Percentiles rank a stretch among this genome's conserved stretches.
These are phyloP conservation scores for Epichloe elymi DNA, from an alignment of 2,329 filamentous ascomycete species.

Conservation along the genomic window DNA sequence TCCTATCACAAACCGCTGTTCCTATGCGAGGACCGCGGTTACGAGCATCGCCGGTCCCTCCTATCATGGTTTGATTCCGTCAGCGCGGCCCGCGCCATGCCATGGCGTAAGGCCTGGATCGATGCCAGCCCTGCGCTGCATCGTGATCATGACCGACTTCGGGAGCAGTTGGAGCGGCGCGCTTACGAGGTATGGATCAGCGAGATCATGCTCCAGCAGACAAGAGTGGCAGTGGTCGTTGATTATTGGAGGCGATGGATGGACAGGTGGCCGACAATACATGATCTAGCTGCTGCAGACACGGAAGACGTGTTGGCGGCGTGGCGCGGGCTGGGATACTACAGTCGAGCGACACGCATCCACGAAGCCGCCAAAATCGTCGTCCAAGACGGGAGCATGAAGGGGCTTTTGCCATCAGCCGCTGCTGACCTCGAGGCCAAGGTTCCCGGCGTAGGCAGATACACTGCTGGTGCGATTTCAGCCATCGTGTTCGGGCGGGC, in stretches of 20 bases:
- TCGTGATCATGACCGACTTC: constrained; percentile 21
- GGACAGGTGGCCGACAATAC: constrained; percentile 44
- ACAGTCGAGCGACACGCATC: constrained; percentile 48
- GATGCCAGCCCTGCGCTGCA: constrained; percentile 21
- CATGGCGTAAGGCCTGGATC: constrained; percentile 46
- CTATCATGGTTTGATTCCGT: constrained; percentile 39
- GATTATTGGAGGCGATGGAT: constrained; percentile 53
- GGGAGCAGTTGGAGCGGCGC: constrained; percentile 33
- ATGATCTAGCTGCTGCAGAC: constrained; percentile 38
- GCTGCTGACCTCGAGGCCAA: constrained; percentile 33
- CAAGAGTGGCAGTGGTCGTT: constrained; percentile 46
- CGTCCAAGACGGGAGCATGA: constrained; percentile 25
- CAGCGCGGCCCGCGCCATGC: constrained; percentile 36
- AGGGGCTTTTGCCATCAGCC: constrained; percentile 35
- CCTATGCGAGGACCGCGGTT: constrained; percentile 24
- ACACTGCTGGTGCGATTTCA: constrained; percentile 49
- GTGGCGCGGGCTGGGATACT: constrained; percentile 52
- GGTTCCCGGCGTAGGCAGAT: constrained; percentile 47
- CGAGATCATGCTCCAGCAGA: constrained; percentile 56
- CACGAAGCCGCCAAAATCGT: constrained; percentile 42
- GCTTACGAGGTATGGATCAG: constrained; percentile 56
- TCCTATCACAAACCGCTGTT: constrained; percentile 38
- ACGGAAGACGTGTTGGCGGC: constrained; percentile 43
- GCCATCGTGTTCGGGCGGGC: constrained; percentile 48
- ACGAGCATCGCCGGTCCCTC: constrained; percentile 22